Evolutionary conservation across 1,139 yeast species (phyloP).

Genomic region (Casaregolazyma suthepensis): DNA sequence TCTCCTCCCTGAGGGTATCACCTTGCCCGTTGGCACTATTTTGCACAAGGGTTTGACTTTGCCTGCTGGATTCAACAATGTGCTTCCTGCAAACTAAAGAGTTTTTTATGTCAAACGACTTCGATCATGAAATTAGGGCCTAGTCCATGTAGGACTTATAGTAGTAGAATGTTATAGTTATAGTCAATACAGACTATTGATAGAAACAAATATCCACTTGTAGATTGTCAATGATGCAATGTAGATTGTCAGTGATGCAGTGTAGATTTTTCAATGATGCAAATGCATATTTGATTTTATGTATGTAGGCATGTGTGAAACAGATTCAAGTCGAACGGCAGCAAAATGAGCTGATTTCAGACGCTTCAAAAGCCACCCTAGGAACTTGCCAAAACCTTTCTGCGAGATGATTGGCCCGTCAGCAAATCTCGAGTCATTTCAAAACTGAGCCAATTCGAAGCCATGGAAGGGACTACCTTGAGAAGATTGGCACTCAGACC

Average conservation of each 20-base stretch:
- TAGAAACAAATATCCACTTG: neutral
- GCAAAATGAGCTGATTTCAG: no score
- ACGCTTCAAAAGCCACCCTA: neutral
- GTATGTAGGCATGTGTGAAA: no score
- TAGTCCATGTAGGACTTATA: neutral
- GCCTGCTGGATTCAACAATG: neutral
- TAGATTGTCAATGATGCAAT: neutral
- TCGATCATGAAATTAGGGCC: neutral
- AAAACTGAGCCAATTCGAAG: slow-evolving; percentile 86
- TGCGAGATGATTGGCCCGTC: neutral
- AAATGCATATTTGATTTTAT: no score
- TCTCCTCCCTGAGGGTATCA: neutral
- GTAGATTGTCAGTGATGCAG: no score
- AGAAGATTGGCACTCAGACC: slow-evolving; percentile 85
- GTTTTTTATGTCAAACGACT: neutral
- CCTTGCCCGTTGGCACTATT: neutral
- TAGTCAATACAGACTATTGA: neutral
- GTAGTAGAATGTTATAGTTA: neutral
- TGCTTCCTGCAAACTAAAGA: neutral
- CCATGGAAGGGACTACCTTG: slow-evolving; percentile 93
- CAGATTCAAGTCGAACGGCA: no score
- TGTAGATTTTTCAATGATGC: no score
- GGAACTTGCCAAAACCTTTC: neutral
- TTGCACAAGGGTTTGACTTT: neutral
- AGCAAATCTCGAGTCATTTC: slow-evolving; percentile 52